A percentile compares a stretch with the other conserved stretches of the same genome.
These are phyloP conservation scores for Coccomyxa subellipsoidea DNA, from an alignment of 163 green algal genomes.

Conservation along the genomic window DNA sequence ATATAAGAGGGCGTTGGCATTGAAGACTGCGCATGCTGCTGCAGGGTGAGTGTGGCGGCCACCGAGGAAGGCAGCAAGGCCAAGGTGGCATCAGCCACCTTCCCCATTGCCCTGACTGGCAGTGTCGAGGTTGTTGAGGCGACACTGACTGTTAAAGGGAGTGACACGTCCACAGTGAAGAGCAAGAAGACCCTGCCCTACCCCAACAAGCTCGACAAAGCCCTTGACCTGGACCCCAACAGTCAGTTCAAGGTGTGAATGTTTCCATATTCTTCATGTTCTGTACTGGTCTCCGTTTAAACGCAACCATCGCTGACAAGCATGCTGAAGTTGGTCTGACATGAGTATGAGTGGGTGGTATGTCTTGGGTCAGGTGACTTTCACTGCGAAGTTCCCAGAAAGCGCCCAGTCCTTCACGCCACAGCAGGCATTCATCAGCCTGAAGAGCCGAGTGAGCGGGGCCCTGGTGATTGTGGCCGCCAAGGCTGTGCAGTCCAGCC, in stretches of 20 bases:
- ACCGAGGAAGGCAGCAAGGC: background rate
- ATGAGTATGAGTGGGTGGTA: background rate
- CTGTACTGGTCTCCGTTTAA: too few relatives aligned
- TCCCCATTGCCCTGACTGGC: background rate
- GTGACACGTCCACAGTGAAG: background rate
- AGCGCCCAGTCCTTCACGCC: background rate
- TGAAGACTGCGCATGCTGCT: too few relatives aligned
- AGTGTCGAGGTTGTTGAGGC: background rate
- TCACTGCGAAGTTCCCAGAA: background rate
- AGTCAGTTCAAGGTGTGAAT: constrained; percentile 2
- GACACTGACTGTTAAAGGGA: background rate
- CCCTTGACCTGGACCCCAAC: background rate
- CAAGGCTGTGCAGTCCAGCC: background rate
- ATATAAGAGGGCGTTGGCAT: too few relatives aligned
- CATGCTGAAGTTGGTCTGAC: background rate
- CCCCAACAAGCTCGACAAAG: background rate
- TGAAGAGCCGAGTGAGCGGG: background rate
- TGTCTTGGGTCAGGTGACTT: background rate
- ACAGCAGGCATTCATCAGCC: background rate
- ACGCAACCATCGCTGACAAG: too few relatives aligned
- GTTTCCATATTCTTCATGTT: too few relatives aligned
- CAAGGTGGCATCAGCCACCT: constrained; percentile 5
- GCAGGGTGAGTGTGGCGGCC: background rate
- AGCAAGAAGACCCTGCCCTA: background rate
- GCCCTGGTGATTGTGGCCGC: constrained; percentile 2